phyloP scores from a whole-genome alignment of 768 basidiomycete genomes.

The Russula foetens region DNA sequence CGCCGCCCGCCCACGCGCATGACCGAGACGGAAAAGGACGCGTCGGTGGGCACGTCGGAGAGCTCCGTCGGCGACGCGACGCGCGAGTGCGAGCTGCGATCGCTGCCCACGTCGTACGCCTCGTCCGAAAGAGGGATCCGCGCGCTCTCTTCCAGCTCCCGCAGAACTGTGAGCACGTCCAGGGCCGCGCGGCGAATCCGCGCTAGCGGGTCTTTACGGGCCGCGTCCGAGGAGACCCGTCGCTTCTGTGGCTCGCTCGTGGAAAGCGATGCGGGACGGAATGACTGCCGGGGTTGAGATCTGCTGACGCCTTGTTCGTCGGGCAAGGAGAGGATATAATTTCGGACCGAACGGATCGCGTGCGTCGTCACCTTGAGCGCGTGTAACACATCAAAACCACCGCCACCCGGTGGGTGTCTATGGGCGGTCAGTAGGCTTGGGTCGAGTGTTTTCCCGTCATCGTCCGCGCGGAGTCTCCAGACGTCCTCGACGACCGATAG shows the following conservation, averaged over 20 bases:
- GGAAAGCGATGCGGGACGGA: constrained; percentile 42
- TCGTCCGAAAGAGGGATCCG: constrained; percentile 73
- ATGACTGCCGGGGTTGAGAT: constrained; percentile 34
- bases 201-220: constrained; percentile 50
- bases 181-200: constrained; percentile 71
- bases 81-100: constrained; percentile 39
- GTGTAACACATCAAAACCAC: constrained; percentile 52
- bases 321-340: constrained; percentile 76
- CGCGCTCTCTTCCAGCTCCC: constrained; percentile 71
- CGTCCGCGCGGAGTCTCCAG: constrained; percentile 43
- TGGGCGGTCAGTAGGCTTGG: constrained; percentile 8
- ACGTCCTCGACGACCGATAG: constrained; percentile 51
- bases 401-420: background rate
- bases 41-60: constrained; percentile 35
- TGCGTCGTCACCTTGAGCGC: constrained; percentile 73
- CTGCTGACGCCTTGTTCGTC: constrained; percentile 38
- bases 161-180: constrained; percentile 73
- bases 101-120: constrained; percentile 75
- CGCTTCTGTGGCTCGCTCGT: constrained; percentile 30
- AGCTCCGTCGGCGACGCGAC: constrained; percentile 35
- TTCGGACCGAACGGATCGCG: constrained; percentile 74
- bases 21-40: constrained; percentile 58
- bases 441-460: background rate
- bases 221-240: constrained; percentile 27
- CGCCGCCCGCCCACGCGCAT: constrained; percentile 60